Conservation (phyloP, 768 basidiomycete species). For the Lepiota subincarnata region DNA sequence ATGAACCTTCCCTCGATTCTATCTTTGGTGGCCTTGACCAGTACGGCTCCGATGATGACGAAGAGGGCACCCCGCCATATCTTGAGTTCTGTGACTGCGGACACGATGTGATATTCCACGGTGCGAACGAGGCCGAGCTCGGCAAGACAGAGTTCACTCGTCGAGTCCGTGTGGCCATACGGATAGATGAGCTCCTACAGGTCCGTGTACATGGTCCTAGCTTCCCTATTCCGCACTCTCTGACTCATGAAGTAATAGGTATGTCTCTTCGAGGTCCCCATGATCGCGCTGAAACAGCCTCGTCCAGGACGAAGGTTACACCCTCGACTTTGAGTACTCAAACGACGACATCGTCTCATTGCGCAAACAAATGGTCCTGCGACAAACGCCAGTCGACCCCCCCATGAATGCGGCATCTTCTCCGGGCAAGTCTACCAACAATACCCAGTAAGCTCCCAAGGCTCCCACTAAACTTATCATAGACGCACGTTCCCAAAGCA, state of each 20-base stretch:
- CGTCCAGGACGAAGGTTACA: constrained; percentile 62
- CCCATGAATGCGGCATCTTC: constrained; percentile 43
- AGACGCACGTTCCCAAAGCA: constrained; percentile 29
- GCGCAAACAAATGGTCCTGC: constrained; percentile 61
- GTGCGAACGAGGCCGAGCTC: constrained; percentile 55
- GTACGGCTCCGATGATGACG: constrained; percentile 72
- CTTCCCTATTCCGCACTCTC: constrained; percentile 13
- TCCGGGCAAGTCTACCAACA: constrained; percentile 38
- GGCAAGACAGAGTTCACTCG: constrained; percentile 66
- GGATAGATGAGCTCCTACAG: constrained; percentile 79
- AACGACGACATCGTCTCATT: constrained; percentile 68
- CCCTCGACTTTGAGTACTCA: constrained; percentile 76
- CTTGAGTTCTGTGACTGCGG: constrained; percentile 65
- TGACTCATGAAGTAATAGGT: constrained; percentile 4
- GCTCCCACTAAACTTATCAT: constrained; percentile 12
- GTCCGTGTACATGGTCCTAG: constrained; percentile 36
- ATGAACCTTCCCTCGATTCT: constrained; percentile 44
- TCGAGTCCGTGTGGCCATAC: constrained; percentile 67
- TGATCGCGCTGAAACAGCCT: not conserved
- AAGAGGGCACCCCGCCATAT: constrained; percentile 55
- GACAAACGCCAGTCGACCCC: constrained; percentile 45
- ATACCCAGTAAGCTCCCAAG: constrained; percentile 4
- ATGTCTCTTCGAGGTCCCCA: not conserved
- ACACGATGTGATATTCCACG: constrained; percentile 60
- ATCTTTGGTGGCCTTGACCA: constrained; percentile 53